These are phyloP conservation scores for Hirschioporus abietinus DNA, from an alignment of 768 basidiomycete genomes.

Conservation along the genomic window DNA sequence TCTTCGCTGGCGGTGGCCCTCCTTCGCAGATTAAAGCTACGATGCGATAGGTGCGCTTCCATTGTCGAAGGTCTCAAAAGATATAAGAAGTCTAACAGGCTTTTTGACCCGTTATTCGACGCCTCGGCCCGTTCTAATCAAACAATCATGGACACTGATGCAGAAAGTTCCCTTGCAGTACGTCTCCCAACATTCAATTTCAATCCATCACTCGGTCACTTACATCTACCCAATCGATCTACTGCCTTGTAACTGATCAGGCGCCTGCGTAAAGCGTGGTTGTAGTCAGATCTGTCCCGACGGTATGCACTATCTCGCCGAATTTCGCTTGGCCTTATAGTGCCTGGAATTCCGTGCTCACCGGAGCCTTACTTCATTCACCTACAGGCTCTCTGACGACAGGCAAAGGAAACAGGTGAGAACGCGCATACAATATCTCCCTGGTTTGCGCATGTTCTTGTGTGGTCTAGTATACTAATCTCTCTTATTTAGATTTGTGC, in stretches of 20 bases:
- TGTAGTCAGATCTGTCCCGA: slow-evolving; percentile 61
- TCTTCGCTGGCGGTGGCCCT: slow-evolving; percentile 5
- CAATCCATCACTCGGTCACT: neutral
- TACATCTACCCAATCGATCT: neutral
- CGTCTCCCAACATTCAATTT: neutral
- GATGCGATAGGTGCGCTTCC: slow-evolving; percentile 49
- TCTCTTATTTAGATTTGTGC: slow-evolving; percentile 45
- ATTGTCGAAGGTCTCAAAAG: slow-evolving; percentile 1
- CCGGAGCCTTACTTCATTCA: slow-evolving; percentile 10
- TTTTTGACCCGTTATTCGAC: neutral
- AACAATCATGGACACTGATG: neutral
- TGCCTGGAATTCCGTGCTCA: slow-evolving; percentile 13
- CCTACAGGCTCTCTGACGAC: slow-evolving; percentile 59
- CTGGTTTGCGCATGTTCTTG: slow-evolving; percentile 10
- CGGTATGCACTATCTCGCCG: slow-evolving; percentile 28
- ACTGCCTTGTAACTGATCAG: neutral
- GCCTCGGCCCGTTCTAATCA: neutral
- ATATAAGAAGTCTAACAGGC: slow-evolving; percentile 12
- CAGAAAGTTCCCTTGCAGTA: slow-evolving; percentile 12
- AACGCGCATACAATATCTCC: neutral
- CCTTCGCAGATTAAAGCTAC: slow-evolving; percentile 53
- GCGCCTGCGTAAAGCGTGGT: slow-evolving; percentile 30
- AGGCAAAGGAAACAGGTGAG: slow-evolving; percentile 66
- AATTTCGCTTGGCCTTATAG: slow-evolving; percentile 9
- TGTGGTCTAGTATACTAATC: slow-evolving; percentile 8